Conservation (phyloP, 371 early-diverging fungal species). For the Coemansia linderi region DNA sequence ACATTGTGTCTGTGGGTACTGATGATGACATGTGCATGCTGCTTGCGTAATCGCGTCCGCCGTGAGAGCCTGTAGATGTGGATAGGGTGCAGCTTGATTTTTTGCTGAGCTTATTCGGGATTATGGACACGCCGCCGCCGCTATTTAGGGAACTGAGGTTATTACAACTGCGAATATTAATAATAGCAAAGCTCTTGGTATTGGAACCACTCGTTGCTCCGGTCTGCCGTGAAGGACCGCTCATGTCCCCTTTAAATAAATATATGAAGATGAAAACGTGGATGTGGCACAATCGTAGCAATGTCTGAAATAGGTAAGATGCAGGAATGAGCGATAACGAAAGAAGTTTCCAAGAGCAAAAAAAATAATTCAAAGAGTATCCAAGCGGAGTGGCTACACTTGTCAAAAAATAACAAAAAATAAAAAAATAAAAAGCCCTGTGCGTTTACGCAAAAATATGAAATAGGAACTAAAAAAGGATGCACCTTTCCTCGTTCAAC, state of each 20-base stretch:
- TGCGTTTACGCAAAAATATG: slow-evolving; percentile 1
- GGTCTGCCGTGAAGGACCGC: neutral
- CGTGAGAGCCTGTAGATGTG: neutral
- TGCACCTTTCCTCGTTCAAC: neutral
- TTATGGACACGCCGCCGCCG: neutral
- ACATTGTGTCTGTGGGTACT: slow-evolving; percentile 13
- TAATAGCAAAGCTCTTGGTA: neutral
- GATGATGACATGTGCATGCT: neutral
- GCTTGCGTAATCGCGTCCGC: neutral
- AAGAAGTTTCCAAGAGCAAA: no score
- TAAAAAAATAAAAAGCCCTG: neutral
- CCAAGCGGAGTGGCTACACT: neutral
- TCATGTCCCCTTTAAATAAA: slow-evolving; percentile 3
- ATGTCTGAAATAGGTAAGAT: neutral
- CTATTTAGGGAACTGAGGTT: neutral
- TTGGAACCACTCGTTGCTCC: neutral
- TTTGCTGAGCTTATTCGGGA: slow-evolving; percentile 8
- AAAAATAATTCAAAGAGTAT: neutral
- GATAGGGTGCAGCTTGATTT: slow-evolving; percentile 26
- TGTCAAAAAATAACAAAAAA: neutral
- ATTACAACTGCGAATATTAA: slow-evolving; percentile 15
- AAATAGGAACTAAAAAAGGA: neutral
- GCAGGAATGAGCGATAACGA: neutral
- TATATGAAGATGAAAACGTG: neutral
- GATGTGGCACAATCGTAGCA: neutral